These are phyloP conservation scores for Cladobotryum protrusum DNA, from an alignment of 2,329 filamentous ascomycete genomes.

Conservation along the genomic window DNA sequence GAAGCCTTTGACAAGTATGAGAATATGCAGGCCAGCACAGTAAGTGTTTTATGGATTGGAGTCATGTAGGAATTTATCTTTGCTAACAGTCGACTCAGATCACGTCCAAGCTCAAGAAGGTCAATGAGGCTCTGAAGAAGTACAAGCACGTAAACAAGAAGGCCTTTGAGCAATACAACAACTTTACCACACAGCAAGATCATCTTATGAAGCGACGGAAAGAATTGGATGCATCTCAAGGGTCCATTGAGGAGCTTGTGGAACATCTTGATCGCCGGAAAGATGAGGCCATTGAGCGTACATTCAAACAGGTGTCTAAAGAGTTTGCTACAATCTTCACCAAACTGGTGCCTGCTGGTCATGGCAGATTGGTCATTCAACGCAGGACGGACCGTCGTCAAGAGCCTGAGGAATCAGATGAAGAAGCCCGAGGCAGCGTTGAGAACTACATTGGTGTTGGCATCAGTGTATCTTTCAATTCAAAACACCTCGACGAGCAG, in stretches of 20 bases:
- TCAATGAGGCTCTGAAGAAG: constrained; percentile 89
- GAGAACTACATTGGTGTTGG: constrained; percentile 96
- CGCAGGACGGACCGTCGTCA: constrained; percentile 71
- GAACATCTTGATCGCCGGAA: constrained; percentile 89
- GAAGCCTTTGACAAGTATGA: constrained; percentile 91
- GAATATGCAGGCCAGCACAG: constrained; percentile 70
- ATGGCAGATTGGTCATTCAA: constrained; percentile 88
- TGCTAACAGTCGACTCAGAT: constrained; percentile 35
- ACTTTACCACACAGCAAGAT: constrained; percentile 88
- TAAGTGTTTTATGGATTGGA: constrained; percentile 33
- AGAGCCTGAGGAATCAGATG: constrained; percentile 56
- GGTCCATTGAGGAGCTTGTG: constrained; percentile 86
- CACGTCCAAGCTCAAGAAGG: constrained; percentile 71
- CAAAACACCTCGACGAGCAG: constrained; percentile 89
- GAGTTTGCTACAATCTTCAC: constrained; percentile 93
- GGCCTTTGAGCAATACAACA: constrained; percentile 97
- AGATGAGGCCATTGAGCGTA: constrained; percentile 95
- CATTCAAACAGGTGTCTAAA: constrained; percentile 93
- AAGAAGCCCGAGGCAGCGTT: constrained; percentile 63
- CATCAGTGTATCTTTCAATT: constrained; percentile 98
- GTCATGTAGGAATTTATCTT: neutral
- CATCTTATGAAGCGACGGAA: constrained; percentile 75
- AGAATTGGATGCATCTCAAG: constrained; percentile 81
- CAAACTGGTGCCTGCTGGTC: constrained; percentile 88
- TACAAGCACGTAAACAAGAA: constrained; percentile 99